These are phyloP conservation scores for Endothia cerciana DNA, from an alignment of 2,329 filamentous ascomycete genomes.

Conservation along the genomic window DNA sequence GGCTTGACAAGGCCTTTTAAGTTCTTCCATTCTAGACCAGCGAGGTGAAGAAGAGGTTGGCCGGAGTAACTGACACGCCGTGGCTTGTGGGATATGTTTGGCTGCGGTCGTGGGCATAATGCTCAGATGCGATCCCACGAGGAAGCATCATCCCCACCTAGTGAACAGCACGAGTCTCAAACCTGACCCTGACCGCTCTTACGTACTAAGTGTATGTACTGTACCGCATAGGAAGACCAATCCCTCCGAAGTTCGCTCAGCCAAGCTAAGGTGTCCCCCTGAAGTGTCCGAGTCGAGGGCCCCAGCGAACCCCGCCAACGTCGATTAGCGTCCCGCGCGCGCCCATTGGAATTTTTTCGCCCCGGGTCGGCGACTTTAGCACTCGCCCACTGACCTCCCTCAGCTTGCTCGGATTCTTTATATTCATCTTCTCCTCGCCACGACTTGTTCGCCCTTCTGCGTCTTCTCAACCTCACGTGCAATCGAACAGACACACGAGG, in stretches of 20 bases:
- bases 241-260: constrained; percentile 16
- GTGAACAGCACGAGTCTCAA: background rate
- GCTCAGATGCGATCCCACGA: background rate
- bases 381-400: constrained; percentile 5
- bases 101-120: background rate
- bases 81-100: background rate
- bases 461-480: background rate
- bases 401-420: constrained; percentile 4
- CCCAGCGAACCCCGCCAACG: constrained; percentile 23
- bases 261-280: background rate
- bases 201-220: background rate
- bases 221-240: background rate
- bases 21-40: background rate
- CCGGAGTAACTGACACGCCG: background rate
- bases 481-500: background rate
- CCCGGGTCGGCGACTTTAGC: constrained; percentile 18
- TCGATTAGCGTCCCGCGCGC: constrained; percentile 14
- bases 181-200: background rate
- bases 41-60: background rate
- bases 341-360: constrained; percentile 26
- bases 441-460: background rate
- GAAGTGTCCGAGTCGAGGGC: constrained; percentile 24
- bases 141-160: background rate
- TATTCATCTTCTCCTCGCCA: background rate
- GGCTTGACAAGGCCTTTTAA: constrained; percentile 2